phyloP scores from a whole-genome alignment of 2,329 filamentous ascomycete genomes.

The Pseudocercospora vitis region DNA sequence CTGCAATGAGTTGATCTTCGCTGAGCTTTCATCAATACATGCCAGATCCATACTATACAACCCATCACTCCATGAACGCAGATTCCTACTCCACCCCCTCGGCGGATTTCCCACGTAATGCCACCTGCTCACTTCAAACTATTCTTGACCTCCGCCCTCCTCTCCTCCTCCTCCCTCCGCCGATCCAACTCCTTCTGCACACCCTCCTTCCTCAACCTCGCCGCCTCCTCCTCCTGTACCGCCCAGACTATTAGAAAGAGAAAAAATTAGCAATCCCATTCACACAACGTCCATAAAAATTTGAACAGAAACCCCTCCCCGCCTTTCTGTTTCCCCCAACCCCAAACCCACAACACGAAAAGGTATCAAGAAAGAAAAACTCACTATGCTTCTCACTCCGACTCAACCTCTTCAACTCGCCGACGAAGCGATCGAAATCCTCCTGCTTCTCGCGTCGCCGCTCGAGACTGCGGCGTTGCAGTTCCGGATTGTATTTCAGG shows the following conservation, averaged over 20 bases:
- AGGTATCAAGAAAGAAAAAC: conserved; percentile 39
- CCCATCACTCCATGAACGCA: too few species aligned
- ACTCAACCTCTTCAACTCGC: conserved; percentile 75
- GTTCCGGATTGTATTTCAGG: conserved; percentile 84
- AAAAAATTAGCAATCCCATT: neutral
- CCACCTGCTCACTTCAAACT: conserved; percentile 31
- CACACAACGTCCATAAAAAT: too few species aligned
- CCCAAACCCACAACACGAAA: too few species aligned
- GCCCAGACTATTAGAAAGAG: conserved; percentile 36
- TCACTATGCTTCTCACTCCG: conserved; percentile 90
- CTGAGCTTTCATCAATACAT: neutral
- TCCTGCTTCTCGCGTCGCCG: conserved; percentile 71
- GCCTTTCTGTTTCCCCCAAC: too few species aligned
- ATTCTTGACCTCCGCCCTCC: conserved; percentile 37
- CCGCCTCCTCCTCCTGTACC: conserved; percentile 38
- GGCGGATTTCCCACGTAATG: too few species aligned
- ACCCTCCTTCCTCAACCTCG: conserved; percentile 28
- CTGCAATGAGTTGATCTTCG: neutral
- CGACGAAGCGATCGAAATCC: conserved; percentile 88
- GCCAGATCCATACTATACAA: neutral
- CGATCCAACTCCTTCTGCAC: conserved; percentile 34
- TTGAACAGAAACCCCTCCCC: too few species aligned
- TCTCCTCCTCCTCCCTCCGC: conserved; percentile 34
- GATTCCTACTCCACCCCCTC: too few species aligned
- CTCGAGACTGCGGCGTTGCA: conserved; percentile 86